Base-by-base conservation (phyloP, 2,329 filamentous ascomycete species). In the Orbilia oligospora region DNA sequence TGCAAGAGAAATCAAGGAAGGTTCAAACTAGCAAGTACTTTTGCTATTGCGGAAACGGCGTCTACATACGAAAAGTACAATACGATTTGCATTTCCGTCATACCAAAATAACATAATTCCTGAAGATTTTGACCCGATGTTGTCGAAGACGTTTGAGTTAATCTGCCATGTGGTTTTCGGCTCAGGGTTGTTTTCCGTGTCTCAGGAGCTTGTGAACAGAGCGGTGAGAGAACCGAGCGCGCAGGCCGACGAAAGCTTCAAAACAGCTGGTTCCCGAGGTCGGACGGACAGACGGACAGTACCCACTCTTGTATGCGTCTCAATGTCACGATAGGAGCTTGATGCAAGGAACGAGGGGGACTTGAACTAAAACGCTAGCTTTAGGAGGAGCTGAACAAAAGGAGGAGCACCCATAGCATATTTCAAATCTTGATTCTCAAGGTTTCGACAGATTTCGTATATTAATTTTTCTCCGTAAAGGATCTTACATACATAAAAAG, bases 161-260 rank as follows among this genome's bases (percentile, higher is more conserved):
- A 30, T 27, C 33, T 36, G 36, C 56, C 56, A 61, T 44, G 56
- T 44, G 36, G 33, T 61, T 61, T 27, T 61, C 56, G 56, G 56
- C 36, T 61, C 56, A 61, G 56, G 56, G 56, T 61, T 61, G 18
- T 36, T 61, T 61, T 61, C 56, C 56, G 56, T 61, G 56, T 61
- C 56, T 61, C 56, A 61, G 36, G 41, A 61, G 56, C 36, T 61
- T 41, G 56, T 61, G 56, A 61, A 44, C 36, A 27, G 36, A 20
- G 36, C 56, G 12, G 36, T 16, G 56, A n/a, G 36, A 44, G 56
- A 61, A 44, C 56, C 56, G 56, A 61, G 56, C 56, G 56, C 33
- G 20, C 56, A 44, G 12, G 56, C 33, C 56, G 33, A 20, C 56
- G 33, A 36, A 10, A 24, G 56, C 36, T 61, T 44, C 33, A 44